Evolutionary conservation across 1,284 basidiomycete genomes (phyloP).

Genomic region (Gastroboletus turbinatus): DNA sequence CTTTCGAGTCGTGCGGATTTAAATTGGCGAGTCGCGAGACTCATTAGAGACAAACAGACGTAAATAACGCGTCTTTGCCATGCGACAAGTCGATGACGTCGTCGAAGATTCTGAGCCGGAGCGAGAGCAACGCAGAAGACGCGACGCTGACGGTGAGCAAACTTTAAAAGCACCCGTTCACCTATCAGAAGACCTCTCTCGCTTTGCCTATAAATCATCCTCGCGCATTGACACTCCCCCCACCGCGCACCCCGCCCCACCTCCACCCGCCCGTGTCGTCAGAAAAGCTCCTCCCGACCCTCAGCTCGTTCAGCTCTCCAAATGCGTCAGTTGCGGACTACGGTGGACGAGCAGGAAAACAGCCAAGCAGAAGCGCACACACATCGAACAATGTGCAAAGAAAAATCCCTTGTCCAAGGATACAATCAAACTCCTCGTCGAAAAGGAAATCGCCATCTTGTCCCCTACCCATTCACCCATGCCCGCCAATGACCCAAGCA

Average conservation of each 20-base stretch:
- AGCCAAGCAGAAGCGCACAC: constrained; percentile 56
- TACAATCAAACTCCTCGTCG: constrained; percentile 54
- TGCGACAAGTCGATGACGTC: constrained; percentile 17
- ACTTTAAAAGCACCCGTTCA: too few relatives aligned
- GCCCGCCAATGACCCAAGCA: background rate
- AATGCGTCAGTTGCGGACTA: constrained; percentile 64
- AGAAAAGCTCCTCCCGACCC: constrained; percentile 19
- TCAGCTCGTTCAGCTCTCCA: constrained; percentile 48
- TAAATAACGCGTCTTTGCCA: constrained; percentile 35
- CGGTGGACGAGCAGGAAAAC: constrained; percentile 71
- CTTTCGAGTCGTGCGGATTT: background rate
- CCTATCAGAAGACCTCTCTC: constrained; percentile 19
- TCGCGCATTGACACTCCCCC: background rate
- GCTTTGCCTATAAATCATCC: constrained; percentile 35
- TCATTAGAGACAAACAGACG: constrained; percentile 22
- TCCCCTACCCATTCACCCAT: background rate
- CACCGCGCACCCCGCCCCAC: background rate
- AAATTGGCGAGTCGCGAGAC: background rate
- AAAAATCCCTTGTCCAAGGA: constrained; percentile 53
- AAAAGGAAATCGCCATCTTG: constrained; percentile 41
- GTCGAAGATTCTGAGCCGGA: background rate
- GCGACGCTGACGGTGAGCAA: constrained; percentile 6
- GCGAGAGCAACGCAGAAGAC: background rate
- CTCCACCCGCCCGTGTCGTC: background rate
- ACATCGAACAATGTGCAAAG: constrained; percentile 66